Conservation (phyloP, 164 flowering plant genomes). For the Tinospora cordifolia region DNA sequence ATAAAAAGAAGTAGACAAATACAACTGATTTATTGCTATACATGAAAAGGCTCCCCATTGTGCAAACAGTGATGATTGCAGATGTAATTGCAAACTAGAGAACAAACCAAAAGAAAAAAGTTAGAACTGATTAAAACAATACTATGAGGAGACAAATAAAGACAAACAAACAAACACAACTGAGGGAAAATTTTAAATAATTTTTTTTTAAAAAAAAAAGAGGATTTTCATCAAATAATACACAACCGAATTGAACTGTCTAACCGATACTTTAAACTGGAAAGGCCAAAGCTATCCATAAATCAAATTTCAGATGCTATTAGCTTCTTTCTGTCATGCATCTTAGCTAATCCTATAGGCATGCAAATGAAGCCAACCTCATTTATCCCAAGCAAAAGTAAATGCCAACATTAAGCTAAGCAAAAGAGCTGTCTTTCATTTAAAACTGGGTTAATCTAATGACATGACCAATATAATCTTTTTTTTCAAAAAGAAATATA, state of each 20-base stretch:
- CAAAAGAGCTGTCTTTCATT: not conserved
- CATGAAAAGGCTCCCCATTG: conserved; percentile 78
- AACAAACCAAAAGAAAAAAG: conserved; percentile 6
- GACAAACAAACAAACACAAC: not conserved
- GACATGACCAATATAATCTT: not conserved
- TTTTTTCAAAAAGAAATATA: no score
- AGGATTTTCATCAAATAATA: not conserved
- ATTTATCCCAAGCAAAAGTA: not conserved
- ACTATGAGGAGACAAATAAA: not conserved
- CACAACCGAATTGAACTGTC: not conserved
- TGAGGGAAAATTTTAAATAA: no score
- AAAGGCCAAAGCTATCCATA: not conserved
- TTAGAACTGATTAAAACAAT: conserved; percentile 12
- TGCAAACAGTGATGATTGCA: conserved; percentile 72
- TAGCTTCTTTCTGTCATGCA: not conserved
- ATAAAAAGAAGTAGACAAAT: conserved; percentile 73
- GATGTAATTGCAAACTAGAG: conserved; percentile 87
- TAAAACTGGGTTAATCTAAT: not conserved
- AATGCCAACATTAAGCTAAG: not conserved
- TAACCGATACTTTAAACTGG: not conserved
- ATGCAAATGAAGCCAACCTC: not conserved
- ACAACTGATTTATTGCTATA: conserved; percentile 90
- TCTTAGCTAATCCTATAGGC: not conserved
- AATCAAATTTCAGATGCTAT: not conserved
- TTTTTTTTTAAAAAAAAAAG: no score